Evolutionary conservation across 768 basidiomycete species (phyloP).

Genomic region (Epithele typhae): DNA sequence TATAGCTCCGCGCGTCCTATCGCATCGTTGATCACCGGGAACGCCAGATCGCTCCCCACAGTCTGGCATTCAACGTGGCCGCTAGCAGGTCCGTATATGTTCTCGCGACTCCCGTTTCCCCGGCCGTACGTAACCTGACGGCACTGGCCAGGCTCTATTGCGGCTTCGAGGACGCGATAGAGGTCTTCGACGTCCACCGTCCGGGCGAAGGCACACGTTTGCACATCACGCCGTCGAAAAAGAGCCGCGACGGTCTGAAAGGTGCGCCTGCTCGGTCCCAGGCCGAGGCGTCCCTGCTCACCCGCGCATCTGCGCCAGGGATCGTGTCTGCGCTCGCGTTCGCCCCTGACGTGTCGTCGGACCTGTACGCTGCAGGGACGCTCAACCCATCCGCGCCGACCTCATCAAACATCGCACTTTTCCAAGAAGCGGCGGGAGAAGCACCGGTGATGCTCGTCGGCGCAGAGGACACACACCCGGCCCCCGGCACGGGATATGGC

Average conservation of each 20-base stretch:
- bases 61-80: slow-evolving; percentile 69
- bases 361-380: slow-evolving; percentile 78
- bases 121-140: slow-evolving; percentile 1
- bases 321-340: slow-evolving; percentile 86
- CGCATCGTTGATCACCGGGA: slow-evolving; percentile 92
- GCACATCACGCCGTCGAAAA: slow-evolving; percentile 66
- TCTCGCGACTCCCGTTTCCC: not conserved
- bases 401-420: slow-evolving; percentile 59
- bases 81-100: slow-evolving; percentile 52
- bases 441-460: slow-evolving; percentile 60
- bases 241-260: slow-evolving; percentile 83
- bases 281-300: not conserved
- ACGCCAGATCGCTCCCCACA: slow-evolving; percentile 82
- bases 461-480: slow-evolving; percentile 32
- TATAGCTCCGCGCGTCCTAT: slow-evolving; percentile 86
- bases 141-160: slow-evolving; percentile 64
- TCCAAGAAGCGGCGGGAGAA: slow-evolving; percentile 53
- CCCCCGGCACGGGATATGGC: slow-evolving; percentile 26
- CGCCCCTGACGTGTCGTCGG: slow-evolving; percentile 48
- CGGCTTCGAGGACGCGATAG: slow-evolving; percentile 82
- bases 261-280: slow-evolving; percentile 39
- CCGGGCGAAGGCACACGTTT: slow-evolving; percentile 76
- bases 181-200: slow-evolving; percentile 70
- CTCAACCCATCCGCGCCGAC: slow-evolving; percentile 44
- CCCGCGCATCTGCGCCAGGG: slow-evolving; percentile 40